Evolutionary conservation across 805 yeast genomes (phyloP).

Genomic region (Helenozyma baotianmanensis): DNA sequence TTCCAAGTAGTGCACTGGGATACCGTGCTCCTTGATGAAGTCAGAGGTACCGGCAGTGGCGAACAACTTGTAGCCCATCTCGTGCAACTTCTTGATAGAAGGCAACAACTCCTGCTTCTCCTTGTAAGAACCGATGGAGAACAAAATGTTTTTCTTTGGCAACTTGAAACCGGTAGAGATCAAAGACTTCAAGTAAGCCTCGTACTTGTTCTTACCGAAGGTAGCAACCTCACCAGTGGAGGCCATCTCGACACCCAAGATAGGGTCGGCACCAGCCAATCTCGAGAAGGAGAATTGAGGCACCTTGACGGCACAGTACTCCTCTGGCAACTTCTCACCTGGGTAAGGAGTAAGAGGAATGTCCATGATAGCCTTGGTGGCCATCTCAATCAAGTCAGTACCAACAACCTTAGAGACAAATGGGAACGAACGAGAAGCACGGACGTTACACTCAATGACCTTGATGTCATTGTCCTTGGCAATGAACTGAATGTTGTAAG

Average conservation of each 20-base stretch:
- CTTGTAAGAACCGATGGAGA: constrained; percentile 94
- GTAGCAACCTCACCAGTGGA: constrained; percentile 99
- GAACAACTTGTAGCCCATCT: constrained; percentile 83
- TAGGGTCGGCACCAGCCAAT: constrained; percentile 96
- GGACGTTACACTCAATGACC: constrained; percentile 97
- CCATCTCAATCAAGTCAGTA: constrained; percentile 93
- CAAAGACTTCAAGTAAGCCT: constrained; percentile 93
- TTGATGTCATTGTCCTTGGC: constrained; percentile 94
- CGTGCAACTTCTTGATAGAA: constrained; percentile 70
- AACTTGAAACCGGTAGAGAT: constrained; percentile 92
- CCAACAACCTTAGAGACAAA: constrained; percentile 97
- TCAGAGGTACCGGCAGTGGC: constrained; percentile 99
- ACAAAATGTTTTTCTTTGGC: constrained; percentile 90
- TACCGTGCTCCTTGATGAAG: constrained; percentile 88
- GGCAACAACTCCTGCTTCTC: constrained; percentile 94
- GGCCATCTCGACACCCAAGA: constrained; percentile 98
- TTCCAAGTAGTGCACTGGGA: constrained; percentile 94
- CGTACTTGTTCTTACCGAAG: constrained; percentile 93
- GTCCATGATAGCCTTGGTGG: constrained; percentile 92
- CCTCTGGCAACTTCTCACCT: constrained; percentile 79
- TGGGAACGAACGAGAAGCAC: constrained; percentile 99
- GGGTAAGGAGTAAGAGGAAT: constrained; percentile 88
- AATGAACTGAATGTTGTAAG: constrained; percentile 94
- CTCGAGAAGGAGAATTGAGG: constrained; percentile 98
- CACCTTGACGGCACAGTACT: constrained; percentile 93